Conservation (phyloP, 805 yeast species). For the Scheffersomyces lignosus region DNA sequence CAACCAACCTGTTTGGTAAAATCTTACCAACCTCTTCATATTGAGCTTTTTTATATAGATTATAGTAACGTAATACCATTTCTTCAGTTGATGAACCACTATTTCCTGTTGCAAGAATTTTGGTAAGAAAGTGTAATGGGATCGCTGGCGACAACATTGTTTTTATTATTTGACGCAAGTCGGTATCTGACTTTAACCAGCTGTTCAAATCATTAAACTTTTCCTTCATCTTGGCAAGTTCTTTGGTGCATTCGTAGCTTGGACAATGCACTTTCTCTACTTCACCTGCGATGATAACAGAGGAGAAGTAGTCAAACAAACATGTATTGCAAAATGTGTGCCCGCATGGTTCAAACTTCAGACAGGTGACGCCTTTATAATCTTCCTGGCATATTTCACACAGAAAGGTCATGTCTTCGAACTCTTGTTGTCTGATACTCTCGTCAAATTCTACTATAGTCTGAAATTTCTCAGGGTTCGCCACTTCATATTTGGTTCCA, state of each 20-base stretch:
- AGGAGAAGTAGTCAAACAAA: constrained; percentile 42
- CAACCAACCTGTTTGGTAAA: constrained; percentile 48
- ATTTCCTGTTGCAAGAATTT: constrained; percentile 19
- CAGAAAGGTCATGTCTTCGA: constrained; percentile 37
- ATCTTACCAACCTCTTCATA: constrained; percentile 44
- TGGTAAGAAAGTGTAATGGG: constrained; percentile 30
- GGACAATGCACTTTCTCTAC: constrained; percentile 59
- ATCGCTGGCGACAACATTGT: constrained; percentile 43
- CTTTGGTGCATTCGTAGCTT: constrained; percentile 46
- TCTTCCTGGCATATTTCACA: constrained; percentile 61
- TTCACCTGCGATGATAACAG: constrained; percentile 48
- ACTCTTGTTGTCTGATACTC: constrained; percentile 19
- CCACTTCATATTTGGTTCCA: neutral
- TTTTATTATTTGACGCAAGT: constrained; percentile 7
- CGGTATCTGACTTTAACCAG: constrained; percentile 19
- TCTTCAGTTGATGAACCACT: constrained; percentile 9
- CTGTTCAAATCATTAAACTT: constrained; percentile 17
- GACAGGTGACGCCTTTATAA: constrained; percentile 44
- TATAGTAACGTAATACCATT: constrained; percentile 36
- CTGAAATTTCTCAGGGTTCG: constrained; percentile 2
- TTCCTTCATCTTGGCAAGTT: constrained; percentile 14
- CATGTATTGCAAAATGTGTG: constrained; percentile 67
- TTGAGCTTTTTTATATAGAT: constrained; percentile 36
- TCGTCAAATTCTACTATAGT: constrained; percentile 18
- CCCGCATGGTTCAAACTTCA: constrained; percentile 49